Conservation (phyloP, 148 eudicot species). For the Diospyros lotus region DNA sequence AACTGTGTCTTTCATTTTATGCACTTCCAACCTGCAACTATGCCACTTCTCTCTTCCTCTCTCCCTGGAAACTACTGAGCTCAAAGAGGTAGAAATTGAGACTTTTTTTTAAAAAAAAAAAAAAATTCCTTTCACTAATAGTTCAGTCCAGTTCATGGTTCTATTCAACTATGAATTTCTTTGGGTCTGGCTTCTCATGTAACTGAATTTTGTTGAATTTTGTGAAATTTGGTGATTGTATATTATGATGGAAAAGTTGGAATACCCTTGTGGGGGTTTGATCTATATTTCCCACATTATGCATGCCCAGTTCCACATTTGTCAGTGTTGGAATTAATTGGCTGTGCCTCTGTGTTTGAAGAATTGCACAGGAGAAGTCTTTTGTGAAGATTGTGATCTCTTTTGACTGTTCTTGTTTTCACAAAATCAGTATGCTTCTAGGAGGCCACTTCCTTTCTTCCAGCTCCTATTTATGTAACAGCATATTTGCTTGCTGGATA, state of each 20-base stretch:
- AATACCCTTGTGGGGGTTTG: background rate
- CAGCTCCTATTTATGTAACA: background rate
- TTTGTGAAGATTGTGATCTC: background rate
- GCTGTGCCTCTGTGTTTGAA: background rate
- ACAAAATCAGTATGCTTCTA: background rate
- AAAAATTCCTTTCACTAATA: background rate
- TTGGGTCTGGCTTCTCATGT: conserved; percentile 7
- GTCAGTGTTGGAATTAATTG: background rate
- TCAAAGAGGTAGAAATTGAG: conserved; percentile 32
- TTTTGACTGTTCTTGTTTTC: background rate
- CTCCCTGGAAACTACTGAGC: conserved; percentile 4
- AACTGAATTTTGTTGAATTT: background rate
- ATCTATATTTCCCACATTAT: background rate
- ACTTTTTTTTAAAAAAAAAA: background rate
- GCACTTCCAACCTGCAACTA: conserved; percentile 18
- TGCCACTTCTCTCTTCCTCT: conserved; percentile 15
- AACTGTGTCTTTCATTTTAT: conserved; percentile 10
- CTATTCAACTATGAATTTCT: background rate
- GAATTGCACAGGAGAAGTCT: background rate
- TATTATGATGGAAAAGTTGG: background rate
- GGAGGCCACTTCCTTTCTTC: background rate
- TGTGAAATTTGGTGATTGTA: conserved; percentile 3
- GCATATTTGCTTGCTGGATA: background rate
- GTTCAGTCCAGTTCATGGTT: background rate
- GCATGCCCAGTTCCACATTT: background rate